Conservation (phyloP, 2,329 filamentous ascomycete genomes). For the Setomelanomma holmii region DNA sequence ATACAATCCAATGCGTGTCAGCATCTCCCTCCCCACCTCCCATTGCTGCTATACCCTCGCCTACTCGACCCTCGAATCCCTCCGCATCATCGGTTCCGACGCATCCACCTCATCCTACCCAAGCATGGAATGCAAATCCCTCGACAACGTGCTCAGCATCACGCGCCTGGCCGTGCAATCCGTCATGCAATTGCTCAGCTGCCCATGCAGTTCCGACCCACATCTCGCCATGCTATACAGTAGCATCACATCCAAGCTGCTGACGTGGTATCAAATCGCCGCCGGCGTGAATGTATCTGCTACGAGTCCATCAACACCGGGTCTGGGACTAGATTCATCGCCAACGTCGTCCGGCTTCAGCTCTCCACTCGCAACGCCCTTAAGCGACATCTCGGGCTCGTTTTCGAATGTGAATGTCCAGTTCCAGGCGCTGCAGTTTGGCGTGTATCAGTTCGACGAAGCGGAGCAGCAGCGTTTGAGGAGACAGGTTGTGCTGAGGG, state of each 20-base stretch:
- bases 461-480: slow-evolving; percentile 33
- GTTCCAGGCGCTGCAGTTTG: slow-evolving; percentile 34
- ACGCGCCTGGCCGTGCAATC: slow-evolving; percentile 35
- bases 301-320: slow-evolving; percentile 18
- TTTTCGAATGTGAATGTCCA: slow-evolving; percentile 27
- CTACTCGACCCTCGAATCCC: slow-evolving; percentile 39
- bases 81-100: slow-evolving; percentile 32
- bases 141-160: slow-evolving; percentile 38
- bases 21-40: slow-evolving; percentile 26
- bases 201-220: slow-evolving; percentile 41
- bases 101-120: slow-evolving; percentile 18
- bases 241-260: slow-evolving; percentile 42
- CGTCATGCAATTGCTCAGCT: slow-evolving; percentile 37
- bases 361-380: slow-evolving; percentile 24
- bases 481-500: slow-evolving; percentile 34
- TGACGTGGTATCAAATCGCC: slow-evolving; percentile 43
- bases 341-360: slow-evolving; percentile 25
- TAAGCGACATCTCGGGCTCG: no score
- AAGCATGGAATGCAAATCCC: slow-evolving; percentile 25
- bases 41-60: slow-evolving; percentile 42
- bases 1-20: slow-evolving; percentile 24
- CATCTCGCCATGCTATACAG: slow-evolving; percentile 46
- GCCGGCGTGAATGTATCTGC: slow-evolving; percentile 28
- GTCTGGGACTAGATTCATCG: slow-evolving; percentile 4
- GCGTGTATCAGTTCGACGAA: slow-evolving; percentile 36